Evolutionary conservation across 371 early-diverging fungal species (phyloP).

Genomic region (Actinomucor elegans): DNA sequence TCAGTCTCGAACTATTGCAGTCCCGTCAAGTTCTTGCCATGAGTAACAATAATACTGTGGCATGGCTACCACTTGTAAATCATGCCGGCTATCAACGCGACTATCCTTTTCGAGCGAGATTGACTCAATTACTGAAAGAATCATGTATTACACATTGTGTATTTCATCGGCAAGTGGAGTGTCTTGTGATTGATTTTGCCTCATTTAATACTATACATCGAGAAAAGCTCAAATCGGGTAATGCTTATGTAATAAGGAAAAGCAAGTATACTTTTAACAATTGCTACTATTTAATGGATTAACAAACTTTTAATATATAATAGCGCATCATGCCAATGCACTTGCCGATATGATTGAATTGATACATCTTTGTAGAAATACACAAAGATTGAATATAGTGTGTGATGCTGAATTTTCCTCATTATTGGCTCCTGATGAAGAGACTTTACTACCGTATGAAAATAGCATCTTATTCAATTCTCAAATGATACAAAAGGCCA

Average conservation of each 20-base stretch:
- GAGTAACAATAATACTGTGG: too few species aligned
- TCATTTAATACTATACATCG: conserved; percentile 11
- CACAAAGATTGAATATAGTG: conserved; percentile 18
- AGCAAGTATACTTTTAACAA: too few species aligned
- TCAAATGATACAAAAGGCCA: too few species aligned
- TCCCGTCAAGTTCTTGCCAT: too few species aligned
- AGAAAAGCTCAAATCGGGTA: not conserved
- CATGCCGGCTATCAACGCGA: conserved; percentile 7
- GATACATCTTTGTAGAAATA: conserved; percentile 8
- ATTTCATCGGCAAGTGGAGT: conserved; percentile 2
- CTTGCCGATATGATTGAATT: conserved; percentile 1
- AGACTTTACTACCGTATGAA: too few species aligned
- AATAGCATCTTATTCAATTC: not conserved
- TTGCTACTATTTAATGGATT: too few species aligned
- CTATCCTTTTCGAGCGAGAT: conserved; percentile 8
- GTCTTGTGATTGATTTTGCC: conserved; percentile 18
- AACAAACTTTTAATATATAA: too few species aligned
- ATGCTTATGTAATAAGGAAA: too few species aligned
- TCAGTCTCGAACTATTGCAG: too few species aligned
- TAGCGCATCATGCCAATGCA: not conserved
- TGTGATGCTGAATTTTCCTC: conserved; percentile 17
- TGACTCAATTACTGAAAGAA: conserved; percentile 3
- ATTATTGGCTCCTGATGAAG: not conserved
- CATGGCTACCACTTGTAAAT: conserved; percentile 10
- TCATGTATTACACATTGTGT: not conserved